phyloP scores from a whole-genome alignment of 306 rosid species.

The Glycine latifolia region DNA sequence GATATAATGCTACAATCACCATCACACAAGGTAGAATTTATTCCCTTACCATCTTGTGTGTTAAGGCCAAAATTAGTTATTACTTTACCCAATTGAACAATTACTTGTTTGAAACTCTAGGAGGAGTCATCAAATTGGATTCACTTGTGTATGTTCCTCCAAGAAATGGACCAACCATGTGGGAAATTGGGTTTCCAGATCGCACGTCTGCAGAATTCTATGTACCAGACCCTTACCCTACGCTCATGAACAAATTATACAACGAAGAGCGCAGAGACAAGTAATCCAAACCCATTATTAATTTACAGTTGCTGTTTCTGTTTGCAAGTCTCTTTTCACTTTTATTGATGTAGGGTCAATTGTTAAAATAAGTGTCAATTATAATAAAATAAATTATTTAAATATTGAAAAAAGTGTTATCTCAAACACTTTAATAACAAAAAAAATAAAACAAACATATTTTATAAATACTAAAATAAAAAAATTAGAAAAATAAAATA shows the following conservation, averaged over 20 bases:
- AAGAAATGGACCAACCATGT: constrained; percentile 80
- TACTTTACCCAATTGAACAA: not conserved
- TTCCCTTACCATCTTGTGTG: not conserved
- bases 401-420: no score
- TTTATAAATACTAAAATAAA: no score
- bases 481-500: no score
- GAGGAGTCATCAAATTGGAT: constrained; percentile 49
- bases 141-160: constrained; percentile 61
- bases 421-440: no score
- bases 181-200: constrained; percentile 97
- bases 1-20: constrained; percentile 53
- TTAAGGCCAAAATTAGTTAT: constrained; percentile 3
- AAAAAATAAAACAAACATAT: no score
- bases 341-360: not conserved
- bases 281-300: constrained; percentile 42
- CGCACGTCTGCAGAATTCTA: constrained; percentile 77
- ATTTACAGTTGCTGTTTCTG: not conserved
- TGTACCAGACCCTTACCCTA: constrained; percentile 75
- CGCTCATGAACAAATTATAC: constrained; percentile 68
- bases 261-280: constrained; percentile 47
- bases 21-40: constrained; percentile 55
- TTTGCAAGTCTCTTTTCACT: not conserved
- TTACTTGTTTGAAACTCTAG: constrained; percentile 47
- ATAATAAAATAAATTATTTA: no score
- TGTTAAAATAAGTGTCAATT: no score